These are phyloP conservation scores for Amniculicola lignicola DNA, from an alignment of 495 filamentous ascomycete species.

Conservation along the genomic window DNA sequence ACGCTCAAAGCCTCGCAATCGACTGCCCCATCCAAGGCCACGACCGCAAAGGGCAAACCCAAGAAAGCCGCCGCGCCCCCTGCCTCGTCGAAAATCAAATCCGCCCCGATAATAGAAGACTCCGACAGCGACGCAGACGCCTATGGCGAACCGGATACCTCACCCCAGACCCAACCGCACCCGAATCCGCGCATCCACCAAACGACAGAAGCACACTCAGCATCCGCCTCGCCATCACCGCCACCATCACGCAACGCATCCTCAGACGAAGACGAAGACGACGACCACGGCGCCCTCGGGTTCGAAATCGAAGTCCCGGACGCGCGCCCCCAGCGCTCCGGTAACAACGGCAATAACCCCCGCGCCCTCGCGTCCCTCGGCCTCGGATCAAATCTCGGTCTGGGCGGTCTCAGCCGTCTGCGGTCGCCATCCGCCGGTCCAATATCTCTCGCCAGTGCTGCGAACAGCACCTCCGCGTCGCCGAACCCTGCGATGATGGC, in stretches of 20 bases:
- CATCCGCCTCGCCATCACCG: conserved; percentile 35
- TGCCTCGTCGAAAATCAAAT: conserved; percentile 26
- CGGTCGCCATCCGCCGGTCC: conserved; percentile 24
- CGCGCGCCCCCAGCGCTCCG: conserved; percentile 14
- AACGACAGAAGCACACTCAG: too few species aligned
- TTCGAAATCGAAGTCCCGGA: conserved; percentile 30
- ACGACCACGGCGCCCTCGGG: conserved; percentile 18
- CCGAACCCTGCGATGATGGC: conserved; percentile 11
- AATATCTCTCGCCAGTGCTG: conserved; percentile 29
- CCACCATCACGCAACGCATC: conserved; percentile 17
- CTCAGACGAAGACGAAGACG: conserved; percentile 36
- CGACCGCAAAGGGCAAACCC: conserved; percentile 8
- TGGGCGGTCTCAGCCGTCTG: conserved; percentile 12
- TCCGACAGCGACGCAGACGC: conserved; percentile 18
- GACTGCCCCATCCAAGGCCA: background rate
- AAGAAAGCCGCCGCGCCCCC: conserved; percentile 3
- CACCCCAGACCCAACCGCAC: conserved; percentile 44
- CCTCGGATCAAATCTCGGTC: conserved; percentile 18
- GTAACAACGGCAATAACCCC: background rate
- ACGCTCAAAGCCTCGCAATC: conserved; percentile 20
- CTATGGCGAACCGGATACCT: conserved; percentile 27
- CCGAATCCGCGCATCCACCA: conserved; percentile 46
- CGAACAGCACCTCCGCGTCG: conserved; percentile 27
- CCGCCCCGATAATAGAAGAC: conserved; percentile 25
- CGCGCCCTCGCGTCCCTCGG: conserved; percentile 29